Evolutionary conservation across 495 filamentous ascomycete genomes (phyloP), one percentile per base, ranked within the genome.

Genomic region (Tuber calosporum): DNA sequence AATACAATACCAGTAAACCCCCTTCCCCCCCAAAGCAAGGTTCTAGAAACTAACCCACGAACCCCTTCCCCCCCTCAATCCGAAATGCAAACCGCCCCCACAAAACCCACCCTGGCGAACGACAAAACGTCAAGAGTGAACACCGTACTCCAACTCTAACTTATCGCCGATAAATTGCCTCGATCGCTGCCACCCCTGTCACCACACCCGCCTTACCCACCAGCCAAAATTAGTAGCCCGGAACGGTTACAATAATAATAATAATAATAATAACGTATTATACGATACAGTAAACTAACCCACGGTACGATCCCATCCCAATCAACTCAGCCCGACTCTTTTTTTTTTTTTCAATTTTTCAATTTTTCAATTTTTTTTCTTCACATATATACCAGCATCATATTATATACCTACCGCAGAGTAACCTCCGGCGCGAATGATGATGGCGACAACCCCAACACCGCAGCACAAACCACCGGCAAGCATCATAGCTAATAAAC

Each of bases 31-130:
- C 45, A n/a, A n/a, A n/a, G 45, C 22, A 53, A 13, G 30, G 30
- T 62, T 62, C 53, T 30, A 30, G 53, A 62, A 62, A 30, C 53
- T 11, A 53, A n/a, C 22, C 45, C 7, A 22, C 45, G n/a, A 53
- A n/a, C 26, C 26, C n/a, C n/a, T n/a, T n/a, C n/a, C n/a, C n/a
- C 26, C 26, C 53, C 26, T 26, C 53, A 58, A 62, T 34, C 53
- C 71, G 80, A 40, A 11, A 81, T 80, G 66, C 81, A 77, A 43
- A 75, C 80, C 38, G 76, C 75, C 67, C 43, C 73, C 48, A 43
- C 69, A 1, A 48, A 73, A 30, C 74, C 74, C 20, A 48, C 77
- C 11, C 53, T 62, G 53, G 53, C 53, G 53, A 62, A 62, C 53
- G 53, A 62, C 53, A 62, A 30, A 30, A 62, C 26, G 30, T 62